A percentile compares a stretch with the other conserved stretches of the same genome.
These are phyloP conservation scores for Lasiodiplodia hormozganensis DNA, from an alignment of 2,329 filamentous ascomycete species.

Conservation along the genomic window DNA sequence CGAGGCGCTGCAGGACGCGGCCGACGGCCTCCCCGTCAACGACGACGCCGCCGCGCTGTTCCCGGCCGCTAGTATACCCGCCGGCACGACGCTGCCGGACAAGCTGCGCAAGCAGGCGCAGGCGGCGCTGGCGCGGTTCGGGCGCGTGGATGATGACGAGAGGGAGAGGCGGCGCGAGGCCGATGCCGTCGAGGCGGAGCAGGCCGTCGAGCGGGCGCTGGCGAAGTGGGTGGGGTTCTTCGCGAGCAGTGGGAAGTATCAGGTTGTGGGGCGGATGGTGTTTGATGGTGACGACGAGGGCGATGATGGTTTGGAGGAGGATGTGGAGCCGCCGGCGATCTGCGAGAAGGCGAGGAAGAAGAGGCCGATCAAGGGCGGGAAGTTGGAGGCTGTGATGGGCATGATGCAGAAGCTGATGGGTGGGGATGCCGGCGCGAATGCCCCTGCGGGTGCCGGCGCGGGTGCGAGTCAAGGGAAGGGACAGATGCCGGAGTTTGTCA, in stretches of 20 bases:
- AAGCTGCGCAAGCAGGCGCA: constrained; percentile 1
- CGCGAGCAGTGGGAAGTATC: constrained; percentile 35
- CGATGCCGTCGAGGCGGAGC: constrained; percentile 33
- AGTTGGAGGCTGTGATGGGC: constrained; percentile 33
- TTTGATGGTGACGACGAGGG: constrained; percentile 31
- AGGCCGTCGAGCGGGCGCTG: constrained; percentile 10
- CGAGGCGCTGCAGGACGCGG: constrained; percentile 35
- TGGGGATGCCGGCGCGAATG: neutral
- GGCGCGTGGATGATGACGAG: constrained; percentile 32
- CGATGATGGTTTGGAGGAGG: constrained; percentile 31
- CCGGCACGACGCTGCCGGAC: constrained; percentile 25
- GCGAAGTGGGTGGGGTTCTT: constrained; percentile 33
- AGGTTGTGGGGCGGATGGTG: constrained; percentile 35
- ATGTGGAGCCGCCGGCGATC: constrained; percentile 15
- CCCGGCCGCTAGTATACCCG: neutral
- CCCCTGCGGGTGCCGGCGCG: neutral
- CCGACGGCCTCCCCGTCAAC: constrained; percentile 29
- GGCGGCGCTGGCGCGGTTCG: constrained; percentile 16
- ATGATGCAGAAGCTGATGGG: constrained; percentile 21
- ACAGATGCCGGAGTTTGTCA: constrained; percentile 19
- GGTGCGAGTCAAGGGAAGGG: neutral
- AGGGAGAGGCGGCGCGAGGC: constrained; percentile 33
- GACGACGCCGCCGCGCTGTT: constrained; percentile 18
- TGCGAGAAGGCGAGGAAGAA: constrained; percentile 40
- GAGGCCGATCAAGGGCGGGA: constrained; percentile 39